phyloP scores from a whole-genome alignment of 2,329 filamentous ascomycete genomes.

The Lasiodiplodia theobromae region DNA sequence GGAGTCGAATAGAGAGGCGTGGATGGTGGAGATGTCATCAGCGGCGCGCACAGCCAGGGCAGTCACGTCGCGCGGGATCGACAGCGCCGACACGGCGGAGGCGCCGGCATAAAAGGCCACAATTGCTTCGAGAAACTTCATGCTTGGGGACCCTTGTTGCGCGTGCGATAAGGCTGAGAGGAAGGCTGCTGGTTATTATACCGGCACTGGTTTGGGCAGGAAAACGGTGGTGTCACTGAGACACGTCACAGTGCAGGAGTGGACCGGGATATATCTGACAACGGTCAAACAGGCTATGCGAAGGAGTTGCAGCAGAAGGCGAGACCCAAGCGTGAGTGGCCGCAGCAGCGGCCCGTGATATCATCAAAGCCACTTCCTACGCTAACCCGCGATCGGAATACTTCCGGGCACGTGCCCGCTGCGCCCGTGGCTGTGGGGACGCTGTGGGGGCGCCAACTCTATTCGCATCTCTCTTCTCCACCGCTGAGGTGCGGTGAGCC shows the following conservation, averaged over 20 bases:
- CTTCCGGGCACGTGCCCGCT: background rate
- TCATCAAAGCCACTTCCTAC: constrained; percentile 16
- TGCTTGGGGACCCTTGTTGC: background rate
- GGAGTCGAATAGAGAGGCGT: constrained; percentile 36
- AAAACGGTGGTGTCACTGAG: constrained; percentile 12
- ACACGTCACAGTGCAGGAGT: constrained; percentile 15
- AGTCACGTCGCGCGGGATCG: constrained; percentile 33
- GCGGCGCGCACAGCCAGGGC: constrained; percentile 37
- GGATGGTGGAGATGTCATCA: constrained; percentile 33
- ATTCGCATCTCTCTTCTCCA: constrained; percentile 4
- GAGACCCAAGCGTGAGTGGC: background rate
- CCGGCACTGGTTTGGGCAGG: background rate
- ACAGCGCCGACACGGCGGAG: constrained; percentile 18
- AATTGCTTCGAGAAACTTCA: constrained; percentile 16
- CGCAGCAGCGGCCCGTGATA: constrained; percentile 14
- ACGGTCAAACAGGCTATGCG: background rate
- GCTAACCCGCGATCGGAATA: background rate
- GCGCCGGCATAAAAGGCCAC: constrained; percentile 1
- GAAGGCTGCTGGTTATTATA: background rate
- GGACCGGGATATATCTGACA: constrained; percentile 1
- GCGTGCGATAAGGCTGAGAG: background rate
- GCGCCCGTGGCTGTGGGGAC: constrained; percentile 17
- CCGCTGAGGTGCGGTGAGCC: background rate
- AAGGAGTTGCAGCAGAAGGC: background rate
- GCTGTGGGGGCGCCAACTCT: constrained; percentile 7